Percentiles rank a stretch among this genome's conserved stretches.
These are phyloP conservation scores for Phaeosphaeria sp. DNA, from an alignment of 2,329 filamentous ascomycete species.

Conservation along the genomic window DNA sequence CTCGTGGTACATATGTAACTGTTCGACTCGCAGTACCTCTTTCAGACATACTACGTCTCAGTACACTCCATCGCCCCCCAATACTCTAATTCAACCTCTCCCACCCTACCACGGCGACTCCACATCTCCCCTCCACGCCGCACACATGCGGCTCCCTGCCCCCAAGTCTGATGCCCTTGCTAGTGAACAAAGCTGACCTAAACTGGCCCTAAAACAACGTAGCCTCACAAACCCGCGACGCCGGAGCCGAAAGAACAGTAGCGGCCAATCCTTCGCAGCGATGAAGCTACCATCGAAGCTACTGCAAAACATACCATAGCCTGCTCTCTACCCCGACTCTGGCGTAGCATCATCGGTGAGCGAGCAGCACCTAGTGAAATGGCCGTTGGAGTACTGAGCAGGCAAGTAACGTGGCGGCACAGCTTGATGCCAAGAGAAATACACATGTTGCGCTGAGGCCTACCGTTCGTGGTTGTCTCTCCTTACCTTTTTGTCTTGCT, in stretches of 20 bases:
- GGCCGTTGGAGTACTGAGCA: slow-evolving; percentile 4
- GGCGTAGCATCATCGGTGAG: slow-evolving; percentile 30
- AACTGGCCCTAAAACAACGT: slow-evolving; percentile 11
- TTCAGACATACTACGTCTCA: slow-evolving; percentile 13
- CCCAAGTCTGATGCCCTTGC: slow-evolving; percentile 9
- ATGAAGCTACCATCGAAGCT: slow-evolving; percentile 14
- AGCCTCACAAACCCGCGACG: slow-evolving; percentile 3
- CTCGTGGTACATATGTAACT: slow-evolving; percentile 5
- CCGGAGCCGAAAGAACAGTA: slow-evolving; percentile 7
- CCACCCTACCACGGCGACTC: slow-evolving; percentile 2
- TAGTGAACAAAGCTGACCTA: slow-evolving; percentile 19
- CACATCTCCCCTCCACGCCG: background rate
- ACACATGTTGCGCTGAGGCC: background rate
- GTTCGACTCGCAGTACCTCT: slow-evolving; percentile 4
- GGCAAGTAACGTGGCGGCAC: slow-evolving; percentile 10
- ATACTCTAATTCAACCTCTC: slow-evolving; percentile 31
- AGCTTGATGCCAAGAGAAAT: background rate
- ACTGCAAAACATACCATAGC: slow-evolving; percentile 29
- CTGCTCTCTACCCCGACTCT: slow-evolving; percentile 19
- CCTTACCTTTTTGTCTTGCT: slow-evolving; percentile 1
- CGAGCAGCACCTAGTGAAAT: slow-evolving; percentile 8
- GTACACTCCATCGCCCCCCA: slow-evolving; percentile 23
- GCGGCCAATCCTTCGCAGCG: slow-evolving; percentile 9
- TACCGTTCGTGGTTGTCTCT: background rate
- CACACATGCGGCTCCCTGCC: slow-evolving; percentile 1